These are phyloP conservation scores for Pseudocercospora macadamiae DNA, from an alignment of 2,329 filamentous ascomycete genomes.

Conservation along the genomic window DNA sequence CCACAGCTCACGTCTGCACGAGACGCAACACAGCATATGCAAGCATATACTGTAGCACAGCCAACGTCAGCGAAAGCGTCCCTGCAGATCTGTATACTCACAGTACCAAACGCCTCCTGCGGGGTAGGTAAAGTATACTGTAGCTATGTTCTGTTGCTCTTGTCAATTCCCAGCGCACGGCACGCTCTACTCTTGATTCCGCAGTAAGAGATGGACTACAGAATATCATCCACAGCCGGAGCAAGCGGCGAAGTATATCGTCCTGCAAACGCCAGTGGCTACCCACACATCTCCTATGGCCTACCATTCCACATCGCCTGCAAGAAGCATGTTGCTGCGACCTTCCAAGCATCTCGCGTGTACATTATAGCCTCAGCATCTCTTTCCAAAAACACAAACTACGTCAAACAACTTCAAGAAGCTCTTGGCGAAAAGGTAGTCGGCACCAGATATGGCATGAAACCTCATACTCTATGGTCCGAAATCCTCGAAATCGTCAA, in stretches of 20 bases:
- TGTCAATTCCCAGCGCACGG: too few relatives aligned
- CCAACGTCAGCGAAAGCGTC: too few relatives aligned
- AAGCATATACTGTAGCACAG: too few relatives aligned
- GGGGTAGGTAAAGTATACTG: background rate
- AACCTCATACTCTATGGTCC: slow-evolving; percentile 57
- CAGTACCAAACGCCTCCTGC: background rate
- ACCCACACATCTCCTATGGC: slow-evolving; percentile 53
- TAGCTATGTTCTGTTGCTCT: too few relatives aligned
- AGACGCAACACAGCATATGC: too few relatives aligned
- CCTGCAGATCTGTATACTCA: background rate
- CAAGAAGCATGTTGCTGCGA: slow-evolving; percentile 49
- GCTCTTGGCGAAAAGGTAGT: slow-evolving; percentile 49
- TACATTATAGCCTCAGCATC: slow-evolving; percentile 58
- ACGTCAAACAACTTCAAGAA: slow-evolving; percentile 45
- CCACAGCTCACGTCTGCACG: too few relatives aligned
- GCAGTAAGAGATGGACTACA: background rate
- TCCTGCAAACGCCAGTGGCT: slow-evolving; percentile 6
- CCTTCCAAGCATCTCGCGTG: slow-evolving; percentile 49
- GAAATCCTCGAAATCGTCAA: slow-evolving; percentile 54
- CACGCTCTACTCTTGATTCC: background rate
- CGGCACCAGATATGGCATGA: slow-evolving; percentile 55
- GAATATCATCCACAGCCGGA: background rate
- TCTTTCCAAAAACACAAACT: slow-evolving; percentile 50
- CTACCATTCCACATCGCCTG: slow-evolving; percentile 51
- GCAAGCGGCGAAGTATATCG: slow-evolving; percentile 13